Evolutionary conservation across 129 eudicot genomes (phyloP).

Genomic region (Kitagawia praeruptora): DNA sequence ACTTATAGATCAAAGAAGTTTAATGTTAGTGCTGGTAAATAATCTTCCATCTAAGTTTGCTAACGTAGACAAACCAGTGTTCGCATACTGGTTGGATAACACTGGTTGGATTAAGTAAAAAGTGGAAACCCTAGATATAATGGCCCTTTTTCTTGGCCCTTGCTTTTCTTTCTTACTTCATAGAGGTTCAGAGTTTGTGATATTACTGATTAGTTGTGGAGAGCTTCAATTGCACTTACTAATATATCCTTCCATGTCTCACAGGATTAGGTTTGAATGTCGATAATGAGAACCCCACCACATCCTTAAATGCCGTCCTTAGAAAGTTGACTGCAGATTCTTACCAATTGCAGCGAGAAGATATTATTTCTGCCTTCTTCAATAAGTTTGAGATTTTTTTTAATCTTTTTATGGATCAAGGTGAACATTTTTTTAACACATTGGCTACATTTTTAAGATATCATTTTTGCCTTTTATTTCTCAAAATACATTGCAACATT

Average conservation of each 20-base stretch:
- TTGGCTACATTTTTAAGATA: background rate
- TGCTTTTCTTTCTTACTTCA: background rate
- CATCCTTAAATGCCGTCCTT: conserved; percentile 68
- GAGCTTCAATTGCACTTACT: conserved; percentile 3
- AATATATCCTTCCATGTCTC: background rate
- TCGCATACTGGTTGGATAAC: background rate
- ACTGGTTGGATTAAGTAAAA: background rate
- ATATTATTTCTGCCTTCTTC: conserved; percentile 68
- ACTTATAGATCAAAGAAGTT: conserved; percentile 81
- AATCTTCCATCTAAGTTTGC: conserved; percentile 1
- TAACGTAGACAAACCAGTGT: background rate
- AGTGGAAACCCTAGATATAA: background rate
- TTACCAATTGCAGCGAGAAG: conserved; percentile 60
- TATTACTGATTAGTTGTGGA: background rate
- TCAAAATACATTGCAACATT: background rate
- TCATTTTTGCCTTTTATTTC: background rate
- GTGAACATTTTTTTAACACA: conserved; percentile 21
- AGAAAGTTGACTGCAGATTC: conserved; percentile 30
- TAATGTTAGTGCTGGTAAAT: conserved; percentile 81
- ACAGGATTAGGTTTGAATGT: conserved; percentile 94
- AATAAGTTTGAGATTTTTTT: conserved; percentile 71
- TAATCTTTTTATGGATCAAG: conserved; percentile 49
- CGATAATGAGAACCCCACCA: conserved; percentile 74
- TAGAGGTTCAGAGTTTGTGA: background rate
- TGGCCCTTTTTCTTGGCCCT: conserved; percentile 1